A percentile compares a stretch with the other conserved stretches of the same genome.
Conservation (phyloP, 371 early-diverging fungal species). For the Mortierella polycephala region DNA sequence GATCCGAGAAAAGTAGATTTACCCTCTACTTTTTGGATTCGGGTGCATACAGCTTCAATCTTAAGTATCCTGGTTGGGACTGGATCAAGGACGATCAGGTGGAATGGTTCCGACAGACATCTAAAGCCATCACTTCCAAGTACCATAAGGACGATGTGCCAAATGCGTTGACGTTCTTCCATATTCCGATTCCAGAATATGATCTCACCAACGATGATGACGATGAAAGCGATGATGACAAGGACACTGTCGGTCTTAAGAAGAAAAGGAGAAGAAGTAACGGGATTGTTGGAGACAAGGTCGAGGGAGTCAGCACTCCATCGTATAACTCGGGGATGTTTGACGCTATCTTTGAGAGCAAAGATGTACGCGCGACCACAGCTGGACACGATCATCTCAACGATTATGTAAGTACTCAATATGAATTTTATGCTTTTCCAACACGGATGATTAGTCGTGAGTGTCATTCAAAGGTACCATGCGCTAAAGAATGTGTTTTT, state of each 20-base stretch:
- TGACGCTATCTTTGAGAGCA: slow-evolving; percentile 41
- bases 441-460: not conserved
- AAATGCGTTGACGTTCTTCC: slow-evolving; percentile 63
- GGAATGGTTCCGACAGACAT: slow-evolving; percentile 59
- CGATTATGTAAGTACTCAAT: slow-evolving; percentile 56
- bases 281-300: slow-evolving; percentile 56
- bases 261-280: not conserved
- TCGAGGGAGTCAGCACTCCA: slow-evolving; percentile 56
- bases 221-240: slow-evolving; percentile 6
- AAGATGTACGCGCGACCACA: slow-evolving; percentile 49
- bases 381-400: slow-evolving; percentile 65
- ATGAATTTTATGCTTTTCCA: not conserved
- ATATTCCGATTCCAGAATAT: slow-evolving; percentile 61
- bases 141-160: slow-evolving; percentile 40
- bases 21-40: slow-evolving; percentile 66
- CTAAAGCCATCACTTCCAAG: slow-evolving; percentile 34
- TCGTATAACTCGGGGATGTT: slow-evolving; percentile 53
- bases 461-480: not conserved
- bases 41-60: slow-evolving; percentile 55
- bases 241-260: not conserved
- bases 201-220: slow-evolving; percentile 39
- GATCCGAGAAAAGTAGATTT: slow-evolving; percentile 45
- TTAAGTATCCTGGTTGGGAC: slow-evolving; percentile 55
- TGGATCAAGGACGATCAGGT: slow-evolving; percentile 61
- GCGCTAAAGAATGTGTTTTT: not conserved